phyloP scores from a whole-genome alignment of 2,329 filamentous ascomycete genomes.

The Pseudogymnoascus sp. region DNA sequence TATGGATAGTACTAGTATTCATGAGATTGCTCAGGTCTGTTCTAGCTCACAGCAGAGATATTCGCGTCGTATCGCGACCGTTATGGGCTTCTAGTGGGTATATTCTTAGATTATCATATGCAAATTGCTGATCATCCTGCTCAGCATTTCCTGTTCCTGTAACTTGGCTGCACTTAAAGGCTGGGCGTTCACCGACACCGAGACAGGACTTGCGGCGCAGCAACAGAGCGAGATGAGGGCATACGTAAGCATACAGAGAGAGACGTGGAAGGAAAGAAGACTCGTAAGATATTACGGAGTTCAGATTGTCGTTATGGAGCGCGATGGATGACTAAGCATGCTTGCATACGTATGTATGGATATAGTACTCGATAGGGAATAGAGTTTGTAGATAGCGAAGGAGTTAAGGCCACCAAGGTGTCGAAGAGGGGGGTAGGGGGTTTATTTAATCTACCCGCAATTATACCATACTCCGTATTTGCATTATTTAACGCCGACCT shows the following conservation, averaged over 20 bases:
- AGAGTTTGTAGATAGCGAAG: background rate
- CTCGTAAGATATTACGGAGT: background rate
- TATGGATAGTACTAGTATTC: background rate
- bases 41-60: background rate
- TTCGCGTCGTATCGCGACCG: background rate
- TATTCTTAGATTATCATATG: background rate
- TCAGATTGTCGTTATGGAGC: background rate
- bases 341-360: background rate
- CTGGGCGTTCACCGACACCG: background rate
- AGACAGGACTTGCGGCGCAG: background rate
- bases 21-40: background rate
- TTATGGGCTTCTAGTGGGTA: background rate
- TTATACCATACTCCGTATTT: background rate
- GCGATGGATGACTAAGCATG: background rate
- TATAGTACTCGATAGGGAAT: background rate
- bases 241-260: background rate
- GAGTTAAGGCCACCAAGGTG: conserved; percentile 1
- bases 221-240: background rate
- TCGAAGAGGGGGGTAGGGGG: background rate
- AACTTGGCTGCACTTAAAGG: background rate
- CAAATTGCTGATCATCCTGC: background rate
- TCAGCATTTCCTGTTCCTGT: background rate
- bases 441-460: background rate
- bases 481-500: background rate
- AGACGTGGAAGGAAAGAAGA: background rate